Conservation (phyloP, 129 eudicot genomes). For the Apium graveolens region DNA sequence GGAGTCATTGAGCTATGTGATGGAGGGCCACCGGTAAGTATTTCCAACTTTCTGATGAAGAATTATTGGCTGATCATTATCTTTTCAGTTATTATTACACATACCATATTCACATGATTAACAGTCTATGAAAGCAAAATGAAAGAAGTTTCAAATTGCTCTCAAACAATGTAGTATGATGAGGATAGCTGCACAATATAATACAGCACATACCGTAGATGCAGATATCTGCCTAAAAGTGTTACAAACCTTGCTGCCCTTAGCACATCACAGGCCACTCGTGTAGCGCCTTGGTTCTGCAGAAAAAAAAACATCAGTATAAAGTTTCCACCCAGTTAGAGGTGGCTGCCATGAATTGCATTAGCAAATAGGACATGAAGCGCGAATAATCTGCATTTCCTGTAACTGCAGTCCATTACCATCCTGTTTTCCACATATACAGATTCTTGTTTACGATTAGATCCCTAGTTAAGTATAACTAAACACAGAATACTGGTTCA, state of each 20-base stretch:
- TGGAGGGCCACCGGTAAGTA: constrained; percentile 84
- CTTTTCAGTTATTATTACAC: background rate
- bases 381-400: background rate
- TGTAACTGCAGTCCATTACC: background rate
- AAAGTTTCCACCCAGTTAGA: background rate
- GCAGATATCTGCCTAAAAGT: background rate
- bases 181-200: background rate
- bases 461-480: no score
- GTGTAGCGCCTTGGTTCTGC: background rate
- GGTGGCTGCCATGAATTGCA: background rate
- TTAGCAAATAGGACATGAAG: background rate
- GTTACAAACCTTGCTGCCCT: background rate
- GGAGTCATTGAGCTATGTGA: constrained; percentile 83
- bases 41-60: background rate
- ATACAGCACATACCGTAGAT: background rate
- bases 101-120: background rate
- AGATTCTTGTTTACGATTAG: no score
- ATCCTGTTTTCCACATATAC: no score
- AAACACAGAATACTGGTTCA: no score
- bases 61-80: background rate
- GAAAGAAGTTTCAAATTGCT: background rate
- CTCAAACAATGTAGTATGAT: background rate
- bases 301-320: background rate
- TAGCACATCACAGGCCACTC: background rate
- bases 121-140: background rate